Base-by-base conservation (phyloP, 768 basidiomycete genomes). In the Amanita inopinata region DNA sequence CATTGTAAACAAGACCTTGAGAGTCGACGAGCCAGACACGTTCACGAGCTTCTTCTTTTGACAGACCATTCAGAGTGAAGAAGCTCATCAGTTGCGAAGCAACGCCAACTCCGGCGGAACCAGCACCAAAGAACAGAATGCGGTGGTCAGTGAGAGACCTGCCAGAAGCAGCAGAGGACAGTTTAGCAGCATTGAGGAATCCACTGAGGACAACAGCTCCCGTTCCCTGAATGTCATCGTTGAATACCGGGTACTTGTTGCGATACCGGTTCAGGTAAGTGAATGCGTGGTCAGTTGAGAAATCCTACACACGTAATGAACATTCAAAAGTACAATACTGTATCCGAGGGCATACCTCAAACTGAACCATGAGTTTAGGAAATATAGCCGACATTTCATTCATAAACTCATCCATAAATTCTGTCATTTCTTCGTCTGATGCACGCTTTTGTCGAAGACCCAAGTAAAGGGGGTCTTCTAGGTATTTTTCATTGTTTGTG, bases 371-470 rank as follows among this genome's bases (percentile, higher is more conserved):
- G 38, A 88, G 69, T 51, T 84, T 80, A 0, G 90, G 91, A 70
- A 83, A 92, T 8, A 72, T 67, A 30, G 56, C 56, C 12, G 71
- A 63, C 71, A 93, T 86, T 59, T 86, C 88, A 30, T 67, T 56
- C 86, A 96, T 90, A 63, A 96, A 92, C 57, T 89, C 84, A 54
- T 92, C 88, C 83, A 96, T 87, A 61, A 94, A 91, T 34, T 71
- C 83, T 14, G 72, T 70, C 69, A 85, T 83, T 53, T 77, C 77
- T 14, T 64, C 63, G 18, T 78, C 74, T 0, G 76, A 64, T 18
- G 78, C 65, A 39, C 87, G 76, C 51, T 70, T 76, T 53, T 81
- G 76, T 36, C 85, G 78, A 31, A 86, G 70, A 19, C 93, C 93
- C 51, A 94, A 75, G 62, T 97, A 97, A 19, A 94, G 65, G 0